A percentile compares a stretch with the other conserved stretches of the same genome.
These are phyloP conservation scores for Linaria vulgaris DNA, from an alignment of 257 asterid genomes.

Conservation along the genomic window DNA sequence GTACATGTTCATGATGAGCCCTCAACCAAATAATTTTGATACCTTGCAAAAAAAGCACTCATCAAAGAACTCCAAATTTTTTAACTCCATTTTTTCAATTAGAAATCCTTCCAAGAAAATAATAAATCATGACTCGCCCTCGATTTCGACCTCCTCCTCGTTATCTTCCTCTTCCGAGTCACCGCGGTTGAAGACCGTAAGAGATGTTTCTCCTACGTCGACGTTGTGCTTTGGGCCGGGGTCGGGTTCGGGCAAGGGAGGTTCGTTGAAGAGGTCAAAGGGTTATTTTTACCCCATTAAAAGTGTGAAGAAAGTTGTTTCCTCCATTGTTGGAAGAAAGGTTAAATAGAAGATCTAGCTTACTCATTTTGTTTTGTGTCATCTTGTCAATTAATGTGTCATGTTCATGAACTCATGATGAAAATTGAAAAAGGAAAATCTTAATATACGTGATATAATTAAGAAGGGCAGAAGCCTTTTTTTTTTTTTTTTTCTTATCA, in stretches of 20 bases:
- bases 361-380: not conserved
- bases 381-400: not conserved
- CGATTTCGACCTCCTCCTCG: not conserved
- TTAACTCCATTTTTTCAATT: not conserved
- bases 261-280: conserved; percentile 10
- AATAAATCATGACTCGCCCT: not conserved
- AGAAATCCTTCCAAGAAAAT: too few species aligned
- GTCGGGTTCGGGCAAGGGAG: conserved; percentile 10
- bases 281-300: conserved; percentile 8
- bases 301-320: conserved; percentile 15
- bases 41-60: not conserved
- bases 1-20: conserved; percentile 4
- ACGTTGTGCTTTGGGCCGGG: conserved; percentile 19
- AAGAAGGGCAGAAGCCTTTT: too few species aligned
- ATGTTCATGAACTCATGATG: not conserved
- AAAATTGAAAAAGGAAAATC: too few species aligned
- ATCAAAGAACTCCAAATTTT: not conserved
- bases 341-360: not conserved
- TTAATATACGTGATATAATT: too few species aligned
- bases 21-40: not conserved
- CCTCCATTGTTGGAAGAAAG: conserved; percentile 3
- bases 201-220: conserved; percentile 3
- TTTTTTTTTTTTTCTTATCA: too few species aligned
- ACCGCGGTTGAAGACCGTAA: not conserved
- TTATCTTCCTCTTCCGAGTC: not conserved